These are phyloP conservation scores for Monilinia fructigena DNA, from an alignment of 2,329 filamentous ascomycete genomes.

Conservation along the genomic window DNA sequence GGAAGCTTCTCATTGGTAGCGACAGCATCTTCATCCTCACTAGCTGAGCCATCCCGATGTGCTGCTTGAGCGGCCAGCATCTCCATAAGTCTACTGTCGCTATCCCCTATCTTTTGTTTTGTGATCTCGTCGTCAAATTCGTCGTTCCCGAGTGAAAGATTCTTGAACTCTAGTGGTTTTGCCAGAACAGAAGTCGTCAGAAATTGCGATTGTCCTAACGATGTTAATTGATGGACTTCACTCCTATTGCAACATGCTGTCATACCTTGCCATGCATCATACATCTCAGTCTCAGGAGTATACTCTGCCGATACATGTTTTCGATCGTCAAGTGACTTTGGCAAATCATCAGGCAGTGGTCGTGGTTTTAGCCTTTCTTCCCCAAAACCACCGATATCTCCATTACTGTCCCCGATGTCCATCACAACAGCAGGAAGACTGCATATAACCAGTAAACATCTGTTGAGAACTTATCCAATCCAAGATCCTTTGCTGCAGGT, in stretches of 20 bases:
- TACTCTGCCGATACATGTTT: constrained; percentile 61
- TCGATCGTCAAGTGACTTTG: constrained; percentile 87
- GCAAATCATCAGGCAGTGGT: constrained; percentile 76
- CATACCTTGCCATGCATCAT: constrained; percentile 95
- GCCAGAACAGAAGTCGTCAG: constrained; percentile 81
- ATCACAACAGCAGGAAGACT: constrained; percentile 46
- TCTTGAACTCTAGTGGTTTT: constrained; percentile 78
- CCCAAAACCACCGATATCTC: constrained; percentile 39
- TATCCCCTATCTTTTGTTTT: constrained; percentile 63
- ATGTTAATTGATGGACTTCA: constrained; percentile 28
- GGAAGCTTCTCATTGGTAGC: constrained; percentile 71
- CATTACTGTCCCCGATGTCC: constrained; percentile 56
- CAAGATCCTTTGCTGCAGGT: background rate
- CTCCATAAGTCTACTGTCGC: constrained; percentile 84
- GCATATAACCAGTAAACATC: constrained; percentile 36
- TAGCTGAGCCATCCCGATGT: constrained; percentile 68
- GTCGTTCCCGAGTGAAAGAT: constrained; percentile 77
- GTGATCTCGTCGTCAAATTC: constrained; percentile 63
- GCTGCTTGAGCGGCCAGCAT: constrained; percentile 96
- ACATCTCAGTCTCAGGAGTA: constrained; percentile 87
- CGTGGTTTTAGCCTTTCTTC: constrained; percentile 45
- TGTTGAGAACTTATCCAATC: constrained; percentile 17
- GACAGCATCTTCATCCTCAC: constrained; percentile 78
- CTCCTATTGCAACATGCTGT: constrained; percentile 5
- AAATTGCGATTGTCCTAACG: constrained; percentile 87